Base-by-base conservation (phyloP, 306 rosid genomes). In the Begonia peltatifolia region DNA sequence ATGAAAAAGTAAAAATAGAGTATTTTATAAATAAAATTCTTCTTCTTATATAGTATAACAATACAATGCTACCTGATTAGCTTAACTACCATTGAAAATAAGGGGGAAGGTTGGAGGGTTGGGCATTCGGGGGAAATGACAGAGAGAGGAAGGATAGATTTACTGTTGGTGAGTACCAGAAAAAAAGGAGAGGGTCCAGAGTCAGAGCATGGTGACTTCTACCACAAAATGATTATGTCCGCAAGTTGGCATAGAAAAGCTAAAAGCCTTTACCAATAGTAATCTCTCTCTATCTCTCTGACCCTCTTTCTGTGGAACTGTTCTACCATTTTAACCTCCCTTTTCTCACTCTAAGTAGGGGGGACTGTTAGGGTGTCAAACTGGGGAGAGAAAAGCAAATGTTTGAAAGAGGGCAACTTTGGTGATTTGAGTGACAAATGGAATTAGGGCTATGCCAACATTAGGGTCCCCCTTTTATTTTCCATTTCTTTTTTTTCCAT, bases 191-290 rank as follows among this genome's bases (percentile, higher is more conserved):
- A 25, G 35, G 35, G 35, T 25, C 35, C 1, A 6, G 35, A 25
- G 11, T 43, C 47, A 43, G n/a, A 43, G 13, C 47, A 43, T 10
- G n/a, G 13, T 43, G 47, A 43, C 11, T 79, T 71, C n/a, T 62
- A 67, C 70, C 71, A 65, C 74, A 62, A 73, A 72, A 82, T 86
- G 78, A 86, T 82, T 75, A 55, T 86, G 81, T 69, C 75, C 64
- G 54, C 54, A 71, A 77, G 74, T 75, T 76, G 75, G 60, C 77
- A 61, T 77, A 77, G 35, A 73, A 86, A 86, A 86, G 88, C 67
- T 66, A 51, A 61, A 63, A 43, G 71, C 71, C 84, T 79, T 85
- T 83, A 54, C 58, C 35, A 25, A 0, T 25, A 1, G 35, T 25
- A 25, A 25, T 25, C 35, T 25, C 35, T 25, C 35, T 25, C 35